Evolutionary conservation across 176 grass and related monocot genomes (phyloP).

Genomic region (Oryza glumipatula): DNA sequence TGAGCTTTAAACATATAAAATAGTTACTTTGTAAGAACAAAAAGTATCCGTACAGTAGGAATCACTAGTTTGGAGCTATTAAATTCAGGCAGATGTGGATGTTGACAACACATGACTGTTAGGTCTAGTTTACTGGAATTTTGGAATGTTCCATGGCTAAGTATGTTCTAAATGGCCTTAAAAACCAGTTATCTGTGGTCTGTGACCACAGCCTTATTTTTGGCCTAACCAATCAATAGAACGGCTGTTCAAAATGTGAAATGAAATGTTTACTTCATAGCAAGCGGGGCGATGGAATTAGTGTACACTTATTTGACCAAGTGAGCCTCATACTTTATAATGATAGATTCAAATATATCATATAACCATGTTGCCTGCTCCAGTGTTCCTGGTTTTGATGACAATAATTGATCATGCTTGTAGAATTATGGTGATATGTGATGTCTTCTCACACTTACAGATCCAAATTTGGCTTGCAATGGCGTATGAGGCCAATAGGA

Average conservation of each 20-base stretch:
- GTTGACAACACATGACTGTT: background rate
- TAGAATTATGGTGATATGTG: constrained; percentile 10
- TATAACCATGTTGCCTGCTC: background rate
- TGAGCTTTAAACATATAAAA: background rate
- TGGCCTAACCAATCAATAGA: background rate
- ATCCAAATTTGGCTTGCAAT: constrained; percentile 99
- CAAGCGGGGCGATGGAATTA: background rate
- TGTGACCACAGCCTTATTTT: background rate
- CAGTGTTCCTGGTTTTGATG: constrained; percentile 22
- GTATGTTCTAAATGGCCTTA: background rate
- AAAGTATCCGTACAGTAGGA: background rate
- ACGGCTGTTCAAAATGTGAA: background rate
- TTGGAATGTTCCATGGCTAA: background rate
- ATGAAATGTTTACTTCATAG: background rate
- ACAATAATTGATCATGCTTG: background rate
- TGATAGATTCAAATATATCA: background rate
- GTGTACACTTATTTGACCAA: background rate
- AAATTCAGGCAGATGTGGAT: background rate
- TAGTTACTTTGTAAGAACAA: background rate
- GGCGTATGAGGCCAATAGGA: constrained; percentile 95
- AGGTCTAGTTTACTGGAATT: background rate
- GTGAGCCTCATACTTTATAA: background rate
- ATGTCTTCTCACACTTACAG: constrained; percentile 43
- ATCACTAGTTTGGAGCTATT: background rate
- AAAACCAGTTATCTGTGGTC: background rate